A percentile compares a stretch with the other conserved stretches of the same genome.
These are phyloP conservation scores for Paraurostyla sp. DNA, from an alignment of 73 alveolate species.

Conservation along the genomic window DNA sequence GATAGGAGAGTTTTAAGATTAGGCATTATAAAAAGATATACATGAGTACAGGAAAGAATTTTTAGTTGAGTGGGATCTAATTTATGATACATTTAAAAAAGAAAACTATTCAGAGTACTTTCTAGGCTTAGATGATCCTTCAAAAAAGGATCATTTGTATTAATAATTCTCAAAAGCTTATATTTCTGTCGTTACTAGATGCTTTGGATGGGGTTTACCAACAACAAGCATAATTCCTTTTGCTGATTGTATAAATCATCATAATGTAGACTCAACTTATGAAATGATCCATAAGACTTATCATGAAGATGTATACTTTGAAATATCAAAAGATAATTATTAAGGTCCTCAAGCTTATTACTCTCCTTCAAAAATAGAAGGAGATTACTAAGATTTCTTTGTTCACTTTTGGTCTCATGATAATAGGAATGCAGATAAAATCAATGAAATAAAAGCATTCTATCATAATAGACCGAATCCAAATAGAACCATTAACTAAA, in stretches of 20 bases:
- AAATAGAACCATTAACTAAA: background rate
- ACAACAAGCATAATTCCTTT: constrained; percentile 59
- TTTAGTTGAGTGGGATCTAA: constrained; percentile 42
- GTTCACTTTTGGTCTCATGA: background rate
- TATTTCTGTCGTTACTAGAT: constrained; percentile 66
- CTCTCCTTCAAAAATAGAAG: constrained; percentile 32
- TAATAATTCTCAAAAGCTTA: constrained; percentile 42
- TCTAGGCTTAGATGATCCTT: background rate
- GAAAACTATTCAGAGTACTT: background rate
- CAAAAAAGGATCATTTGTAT: background rate
- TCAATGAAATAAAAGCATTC: no score
- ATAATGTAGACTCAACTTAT: constrained; percentile 60
- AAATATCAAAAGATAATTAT: background rate
- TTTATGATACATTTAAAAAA: background rate
- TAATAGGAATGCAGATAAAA: background rate
- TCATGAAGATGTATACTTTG: background rate
- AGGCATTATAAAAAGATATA: constrained; percentile 12
- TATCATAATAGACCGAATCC: no score
- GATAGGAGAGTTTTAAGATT: constrained; percentile 27
- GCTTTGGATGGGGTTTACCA: constrained; percentile 70
- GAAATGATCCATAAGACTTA: background rate
- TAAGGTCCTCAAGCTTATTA: constrained; percentile 21
- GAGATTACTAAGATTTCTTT: constrained; percentile 36
- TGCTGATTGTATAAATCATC: constrained; percentile 66
- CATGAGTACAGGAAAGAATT: constrained; percentile 2